phyloP scores from a whole-genome alignment of 306 rosid species.

The Parietaria judaica region DNA sequence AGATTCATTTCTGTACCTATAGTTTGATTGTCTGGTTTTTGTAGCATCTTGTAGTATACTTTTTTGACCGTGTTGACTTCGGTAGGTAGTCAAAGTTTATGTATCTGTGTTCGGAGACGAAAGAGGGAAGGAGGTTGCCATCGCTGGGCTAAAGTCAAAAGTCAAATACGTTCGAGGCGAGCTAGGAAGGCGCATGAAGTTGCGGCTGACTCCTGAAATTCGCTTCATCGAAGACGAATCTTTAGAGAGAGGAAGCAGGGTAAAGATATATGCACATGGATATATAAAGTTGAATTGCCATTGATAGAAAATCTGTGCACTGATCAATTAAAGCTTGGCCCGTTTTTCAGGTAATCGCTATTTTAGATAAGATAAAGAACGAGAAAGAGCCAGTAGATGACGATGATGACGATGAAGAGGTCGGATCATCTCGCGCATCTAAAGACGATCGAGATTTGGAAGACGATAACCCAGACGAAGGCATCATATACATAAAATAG shows the following conservation, averaged over 20 bases:
- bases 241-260: slow-evolving; percentile 96
- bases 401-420: slow-evolving; percentile 24
- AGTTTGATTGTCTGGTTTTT: no score
- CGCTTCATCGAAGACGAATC: slow-evolving; percentile 87
- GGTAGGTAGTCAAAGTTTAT: slow-evolving; percentile 78
- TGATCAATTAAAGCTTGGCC: slow-evolving; percentile 17
- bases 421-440: slow-evolving; percentile 29
- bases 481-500: slow-evolving; percentile 68
- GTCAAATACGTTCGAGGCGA: slow-evolving; percentile 76
- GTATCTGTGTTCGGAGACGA: slow-evolving; percentile 91
- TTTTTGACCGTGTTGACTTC: neutral
- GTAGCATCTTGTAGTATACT: neutral
- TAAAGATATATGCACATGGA: slow-evolving; percentile 12
- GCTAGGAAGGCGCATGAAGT: slow-evolving; percentile 81
- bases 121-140: slow-evolving; percentile 85
- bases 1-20: no score
- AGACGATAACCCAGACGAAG: slow-evolving; percentile 62
- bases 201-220: slow-evolving; percentile 86
- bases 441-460: slow-evolving; percentile 51
- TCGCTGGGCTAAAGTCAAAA: slow-evolving; percentile 84
- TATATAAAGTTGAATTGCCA: neutral
- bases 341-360: slow-evolving; percentile 70
- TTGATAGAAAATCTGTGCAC: neutral
- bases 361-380: slow-evolving; percentile 69
- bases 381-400: slow-evolving; percentile 30